phyloP scores from a whole-genome alignment of 176 grass and related monocot genomes.

The Cocos nucifera region DNA sequence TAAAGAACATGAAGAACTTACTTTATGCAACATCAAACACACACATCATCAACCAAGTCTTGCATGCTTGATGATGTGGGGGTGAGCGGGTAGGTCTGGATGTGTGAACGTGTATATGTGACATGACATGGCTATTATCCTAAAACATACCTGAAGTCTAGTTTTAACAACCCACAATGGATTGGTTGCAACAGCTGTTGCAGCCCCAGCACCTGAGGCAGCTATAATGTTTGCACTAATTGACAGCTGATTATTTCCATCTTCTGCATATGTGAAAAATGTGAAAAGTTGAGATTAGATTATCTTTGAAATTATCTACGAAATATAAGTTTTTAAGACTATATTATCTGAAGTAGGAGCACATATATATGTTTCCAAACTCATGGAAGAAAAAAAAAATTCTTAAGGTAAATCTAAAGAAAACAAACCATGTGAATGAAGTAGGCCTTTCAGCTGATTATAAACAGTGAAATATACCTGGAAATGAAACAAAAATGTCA shows the following conservation, averaged over 20 bases:
- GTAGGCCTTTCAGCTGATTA: slow-evolving; percentile 53
- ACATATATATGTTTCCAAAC: not conserved
- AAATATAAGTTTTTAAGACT: too few relatives aligned
- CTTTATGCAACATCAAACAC: too few relatives aligned
- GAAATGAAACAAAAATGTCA: slow-evolving; percentile 2
- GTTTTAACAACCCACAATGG: slow-evolving; percentile 94
- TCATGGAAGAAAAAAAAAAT: slow-evolving; percentile 7
- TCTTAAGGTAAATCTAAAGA: not conserved
- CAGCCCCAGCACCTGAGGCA: slow-evolving; percentile 66
- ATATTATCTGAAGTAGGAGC: too few relatives aligned
- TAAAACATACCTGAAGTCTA: slow-evolving; percentile 65
- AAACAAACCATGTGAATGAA: slow-evolving; percentile 43
- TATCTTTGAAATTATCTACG: too few relatives aligned
- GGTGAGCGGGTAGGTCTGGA: not conserved
- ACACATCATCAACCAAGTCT: too few relatives aligned
- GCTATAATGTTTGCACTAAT: slow-evolving; percentile 57
- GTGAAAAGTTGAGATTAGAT: not conserved
- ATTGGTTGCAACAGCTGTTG: slow-evolving; percentile 72
- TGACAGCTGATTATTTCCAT: slow-evolving; percentile 38
- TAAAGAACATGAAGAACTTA: too few relatives aligned
- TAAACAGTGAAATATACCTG: slow-evolving; percentile 86
- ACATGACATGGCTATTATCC: slow-evolving; percentile 4
- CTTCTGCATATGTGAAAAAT: slow-evolving; percentile 7
- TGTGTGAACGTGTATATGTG: slow-evolving; percentile 2
- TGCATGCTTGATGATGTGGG: not conserved